Conservation (phyloP, 2,329 filamentous ascomycete species). For the Fusarium poae region DNA sequence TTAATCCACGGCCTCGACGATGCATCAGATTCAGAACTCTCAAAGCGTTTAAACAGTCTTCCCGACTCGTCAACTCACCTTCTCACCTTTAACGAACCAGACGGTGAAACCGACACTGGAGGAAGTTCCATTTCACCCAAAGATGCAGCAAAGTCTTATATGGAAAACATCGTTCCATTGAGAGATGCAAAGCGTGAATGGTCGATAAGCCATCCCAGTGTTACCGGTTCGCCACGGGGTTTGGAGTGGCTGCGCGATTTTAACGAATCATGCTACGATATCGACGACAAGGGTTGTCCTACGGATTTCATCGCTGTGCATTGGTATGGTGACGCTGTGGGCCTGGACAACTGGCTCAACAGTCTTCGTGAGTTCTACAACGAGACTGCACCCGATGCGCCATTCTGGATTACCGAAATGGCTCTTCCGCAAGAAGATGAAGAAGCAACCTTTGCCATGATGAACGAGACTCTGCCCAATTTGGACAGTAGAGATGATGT, state of each 20-base stretch:
- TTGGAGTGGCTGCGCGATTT: slow-evolving; percentile 57
- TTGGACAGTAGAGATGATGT: slow-evolving; percentile 54
- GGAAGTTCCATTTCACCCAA: slow-evolving; percentile 56
- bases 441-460: slow-evolving; percentile 55
- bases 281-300: slow-evolving; percentile 56
- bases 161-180: slow-evolving; percentile 55
- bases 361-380: slow-evolving; percentile 56
- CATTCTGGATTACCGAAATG: slow-evolving; percentile 58
- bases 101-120: slow-evolving; percentile 56
- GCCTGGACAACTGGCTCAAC: slow-evolving; percentile 54
- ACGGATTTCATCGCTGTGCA: slow-evolving; percentile 58
- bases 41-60: slow-evolving; percentile 46
- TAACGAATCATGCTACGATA: slow-evolving; percentile 57
- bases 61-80: slow-evolving; percentile 55
- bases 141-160: slow-evolving; percentile 56
- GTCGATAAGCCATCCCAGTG: slow-evolving; percentile 58
- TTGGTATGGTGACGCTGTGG: slow-evolving; percentile 57
- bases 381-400: slow-evolving; percentile 32
- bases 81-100: slow-evolving; percentile 59
- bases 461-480: slow-evolving; percentile 56
- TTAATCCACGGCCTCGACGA: slow-evolving; percentile 56
- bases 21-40: slow-evolving; percentile 47
- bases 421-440: slow-evolving; percentile 54
- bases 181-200: slow-evolving; percentile 50
- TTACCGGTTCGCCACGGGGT: slow-evolving; percentile 56